Conservation (phyloP, 169 alveolate species). For the Plasmodium vivax region DNA sequence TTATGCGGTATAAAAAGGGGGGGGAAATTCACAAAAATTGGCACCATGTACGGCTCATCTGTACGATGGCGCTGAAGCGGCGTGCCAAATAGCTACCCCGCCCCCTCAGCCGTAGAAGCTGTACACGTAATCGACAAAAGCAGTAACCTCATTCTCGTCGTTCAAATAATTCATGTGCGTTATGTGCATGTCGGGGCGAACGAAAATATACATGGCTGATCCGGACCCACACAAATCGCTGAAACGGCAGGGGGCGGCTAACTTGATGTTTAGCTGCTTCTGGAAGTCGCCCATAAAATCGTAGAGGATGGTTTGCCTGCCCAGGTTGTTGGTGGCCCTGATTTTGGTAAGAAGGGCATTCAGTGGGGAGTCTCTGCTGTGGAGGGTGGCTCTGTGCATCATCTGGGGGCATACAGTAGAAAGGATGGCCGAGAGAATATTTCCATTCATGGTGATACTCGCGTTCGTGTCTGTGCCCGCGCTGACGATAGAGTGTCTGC, state of each 20-base stretch:
- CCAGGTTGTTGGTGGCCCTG: neutral
- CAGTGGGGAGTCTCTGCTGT: neutral
- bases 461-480: neutral
- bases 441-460: neutral
- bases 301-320: conserved; percentile 19
- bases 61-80: neutral
- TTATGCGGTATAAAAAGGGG: neutral
- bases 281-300: conserved; percentile 46
- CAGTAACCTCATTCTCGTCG: conserved; percentile 8
- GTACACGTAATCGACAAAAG: conserved; percentile 33
- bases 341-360: conserved; percentile 9
- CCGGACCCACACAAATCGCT: neutral
- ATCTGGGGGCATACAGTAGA: neutral
- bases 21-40: neutral
- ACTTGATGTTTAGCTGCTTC: conserved; percentile 20
- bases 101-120: conserved; percentile 24
- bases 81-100: neutral
- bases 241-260: neutral
- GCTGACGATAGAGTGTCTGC: neutral
- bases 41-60: neutral
- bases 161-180: conserved; percentile 52
- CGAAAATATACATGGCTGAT: conserved; percentile 52
- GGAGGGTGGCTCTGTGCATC: neutral
- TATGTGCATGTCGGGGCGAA: conserved; percentile 38
- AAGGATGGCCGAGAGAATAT: neutral